Base-by-base conservation (phyloP, 2,329 filamentous ascomycete genomes). In the Stachybotrys echinatus region DNA sequence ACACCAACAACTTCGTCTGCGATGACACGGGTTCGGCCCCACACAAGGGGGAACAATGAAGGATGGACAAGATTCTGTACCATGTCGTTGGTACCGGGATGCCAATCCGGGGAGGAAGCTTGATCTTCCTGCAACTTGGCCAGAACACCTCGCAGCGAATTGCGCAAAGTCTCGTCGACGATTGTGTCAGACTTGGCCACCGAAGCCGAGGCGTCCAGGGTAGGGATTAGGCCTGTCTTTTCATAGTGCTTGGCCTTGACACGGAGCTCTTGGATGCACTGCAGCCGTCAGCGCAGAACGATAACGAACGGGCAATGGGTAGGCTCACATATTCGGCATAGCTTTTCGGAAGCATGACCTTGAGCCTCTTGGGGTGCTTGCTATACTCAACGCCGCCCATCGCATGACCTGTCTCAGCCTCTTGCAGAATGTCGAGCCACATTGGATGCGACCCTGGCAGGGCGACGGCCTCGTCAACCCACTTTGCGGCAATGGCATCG, bases 21-120 rank as follows among this genome's bases (percentile, higher is more conserved):
- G 37, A 76, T 57, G 5, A 76, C 66, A 4, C 62, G 62, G 2
- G 67, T 50, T 14, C 49, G 45, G 0, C 54, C 57, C 2, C 61
- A 61, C 1, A 59, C 42, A 0, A 61, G 51, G 63, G 48, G 52
- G 53, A 55, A 46, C 7, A 49, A 67, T 0, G 77, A 81, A 3
- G 80, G 78, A 54, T 84, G 73, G 6, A 85, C 68, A 1, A 83
- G 63, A 55, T 84, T 73, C 1, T 78, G 71, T 2, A 85, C 76
- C 52, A 69, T 72, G 1, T 67, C 60, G 27, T 78, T 62, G 0
- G 74, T 77, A 3, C 71, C 65, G 0, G 81, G 81, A 62, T 84
- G 77, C 71, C 74, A 84, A 57, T 83, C 81, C 21, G 34, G 60
- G 2, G 50, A 20, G 0, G 51, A 48, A 12, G 47, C 48, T 12